Evolutionary conservation across 495 filamentous ascomycete genomes (phyloP).

Genomic region (Lasiosphaeris hirsuta): DNA sequence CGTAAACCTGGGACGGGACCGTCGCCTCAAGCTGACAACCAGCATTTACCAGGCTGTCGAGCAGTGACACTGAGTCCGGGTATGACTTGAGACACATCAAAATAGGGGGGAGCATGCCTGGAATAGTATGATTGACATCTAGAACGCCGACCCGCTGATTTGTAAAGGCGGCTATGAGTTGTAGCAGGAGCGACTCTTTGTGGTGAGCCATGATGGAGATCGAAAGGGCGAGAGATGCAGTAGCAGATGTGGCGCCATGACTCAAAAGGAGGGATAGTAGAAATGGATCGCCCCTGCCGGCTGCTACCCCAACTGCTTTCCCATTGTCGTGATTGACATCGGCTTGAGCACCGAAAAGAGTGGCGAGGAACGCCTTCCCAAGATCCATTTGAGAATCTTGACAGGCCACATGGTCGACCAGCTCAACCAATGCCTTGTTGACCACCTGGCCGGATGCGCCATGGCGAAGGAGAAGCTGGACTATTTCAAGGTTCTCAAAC

Average conservation of each 20-base stretch:
- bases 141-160: slow-evolving; percentile 6
- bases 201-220: slow-evolving; percentile 28
- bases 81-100: slow-evolving; percentile 29
- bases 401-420: slow-evolving; percentile 33
- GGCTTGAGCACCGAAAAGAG: slow-evolving; percentile 34
- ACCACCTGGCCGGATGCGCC: slow-evolving; percentile 34
- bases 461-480: slow-evolving; percentile 35
- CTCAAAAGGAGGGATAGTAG: slow-evolving; percentile 34
- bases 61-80: slow-evolving; percentile 18
- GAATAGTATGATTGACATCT: slow-evolving; percentile 22
- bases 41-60: slow-evolving; percentile 18
- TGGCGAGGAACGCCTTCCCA: slow-evolving; percentile 30
- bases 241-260: slow-evolving; percentile 28
- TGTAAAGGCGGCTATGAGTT: slow-evolving; percentile 19
- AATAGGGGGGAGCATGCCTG: slow-evolving; percentile 24
- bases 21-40: slow-evolving; percentile 27
- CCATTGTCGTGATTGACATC: slow-evolving; percentile 43
- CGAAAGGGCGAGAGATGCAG: slow-evolving; percentile 38
- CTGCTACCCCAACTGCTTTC: slow-evolving; percentile 38
- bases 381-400: slow-evolving; percentile 23
- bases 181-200: slow-evolving; percentile 13
- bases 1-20: slow-evolving; percentile 17
- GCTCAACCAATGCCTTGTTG: slow-evolving; percentile 35
- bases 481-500: slow-evolving; percentile 31
- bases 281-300: slow-evolving; percentile 32